Conservation (phyloP, 1,284 basidiomycete genomes). For the Apiotrichum siamense region DNA sequence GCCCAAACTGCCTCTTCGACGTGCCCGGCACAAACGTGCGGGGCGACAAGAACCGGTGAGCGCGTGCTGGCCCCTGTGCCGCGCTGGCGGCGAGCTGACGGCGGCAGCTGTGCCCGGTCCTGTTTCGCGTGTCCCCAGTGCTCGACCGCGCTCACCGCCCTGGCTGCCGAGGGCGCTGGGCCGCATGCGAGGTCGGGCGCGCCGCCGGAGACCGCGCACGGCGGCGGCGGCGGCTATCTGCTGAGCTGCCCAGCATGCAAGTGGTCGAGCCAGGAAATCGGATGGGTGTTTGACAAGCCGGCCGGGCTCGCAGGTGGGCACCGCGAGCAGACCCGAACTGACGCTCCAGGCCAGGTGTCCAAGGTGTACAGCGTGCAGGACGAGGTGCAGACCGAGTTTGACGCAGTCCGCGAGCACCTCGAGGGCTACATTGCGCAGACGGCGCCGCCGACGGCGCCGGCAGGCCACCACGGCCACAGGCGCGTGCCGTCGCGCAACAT, state of each 20-base stretch:
- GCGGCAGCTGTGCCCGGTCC: constrained; percentile 81
- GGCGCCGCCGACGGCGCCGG: constrained; percentile 12
- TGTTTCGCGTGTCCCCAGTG: constrained; percentile 96
- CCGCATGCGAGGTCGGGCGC: not conserved
- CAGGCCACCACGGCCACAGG: constrained; percentile 2
- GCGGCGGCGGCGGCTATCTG: constrained; percentile 73
- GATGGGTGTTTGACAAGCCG: constrained; percentile 90
- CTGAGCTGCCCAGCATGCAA: constrained; percentile 85
- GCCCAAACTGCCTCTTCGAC: constrained; percentile 98
- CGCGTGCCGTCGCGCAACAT: constrained; percentile 37
- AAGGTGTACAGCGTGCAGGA: constrained; percentile 78
- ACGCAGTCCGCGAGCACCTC: constrained; percentile 87
- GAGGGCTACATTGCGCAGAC: constrained; percentile 62
- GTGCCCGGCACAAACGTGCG: constrained; percentile 93
- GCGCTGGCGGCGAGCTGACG: constrained; percentile 3
- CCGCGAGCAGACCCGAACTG: constrained; percentile 5
- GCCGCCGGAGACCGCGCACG: no score
- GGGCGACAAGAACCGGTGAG: constrained; percentile 85
- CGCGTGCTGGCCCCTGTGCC: not conserved
- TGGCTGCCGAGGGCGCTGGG: constrained; percentile 63
- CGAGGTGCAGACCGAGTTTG: constrained; percentile 73
- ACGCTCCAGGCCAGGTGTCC: constrained; percentile 69
- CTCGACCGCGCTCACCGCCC: constrained; percentile 75
- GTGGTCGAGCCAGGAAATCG: constrained; percentile 89
- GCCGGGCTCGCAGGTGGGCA: constrained; percentile 79